A percentile compares a stretch with the other conserved stretches of the same genome.
phyloP scores from a whole-genome alignment of 2,329 filamentous ascomycete species.

The Hypomyces rosellus region DNA sequence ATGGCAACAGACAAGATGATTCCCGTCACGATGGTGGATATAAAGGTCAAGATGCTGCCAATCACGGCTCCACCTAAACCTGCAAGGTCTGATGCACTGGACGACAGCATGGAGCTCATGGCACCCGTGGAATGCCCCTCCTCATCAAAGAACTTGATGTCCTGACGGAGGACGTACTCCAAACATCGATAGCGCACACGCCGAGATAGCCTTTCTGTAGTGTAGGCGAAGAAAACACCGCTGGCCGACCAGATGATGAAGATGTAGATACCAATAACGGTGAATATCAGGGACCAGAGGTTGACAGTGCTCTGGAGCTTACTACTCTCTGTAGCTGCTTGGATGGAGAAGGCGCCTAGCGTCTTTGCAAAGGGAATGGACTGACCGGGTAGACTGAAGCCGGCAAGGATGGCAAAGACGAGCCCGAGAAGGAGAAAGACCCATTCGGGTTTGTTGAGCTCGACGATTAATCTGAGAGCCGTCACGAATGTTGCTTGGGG shows the following conservation, averaged over 20 bases:
- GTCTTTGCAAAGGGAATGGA: not conserved
- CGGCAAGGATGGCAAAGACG: not conserved
- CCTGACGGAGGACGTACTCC: conserved; percentile 26
- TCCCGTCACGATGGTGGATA: conserved; percentile 11
- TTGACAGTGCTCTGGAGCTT: too few species aligned
- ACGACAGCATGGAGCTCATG: conserved; percentile 25
- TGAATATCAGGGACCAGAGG: too few species aligned
- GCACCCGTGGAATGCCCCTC: conserved; percentile 28
- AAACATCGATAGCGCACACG: conserved; percentile 53
- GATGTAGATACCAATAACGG: too few species aligned
- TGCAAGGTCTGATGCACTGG: conserved; percentile 33
- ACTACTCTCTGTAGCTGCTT: too few species aligned
- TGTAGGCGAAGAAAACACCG: conserved; percentile 64
- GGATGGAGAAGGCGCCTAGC: not conserved
- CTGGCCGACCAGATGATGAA: too few species aligned
- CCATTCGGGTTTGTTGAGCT: not conserved
- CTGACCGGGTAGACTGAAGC: not conserved
- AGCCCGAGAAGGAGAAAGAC: not conserved
- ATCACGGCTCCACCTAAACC: conserved; percentile 41
- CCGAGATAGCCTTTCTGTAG: conserved; percentile 71
- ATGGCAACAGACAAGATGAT: conserved; percentile 26
- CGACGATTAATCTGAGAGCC: too few species aligned
- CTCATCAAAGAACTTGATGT: conserved; percentile 36
- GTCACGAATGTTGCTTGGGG: too few species aligned
- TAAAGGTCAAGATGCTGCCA: conserved; percentile 5